Conservation (phyloP, 495 filamentous ascomycete species). For the Daldinia caldariorum region DNA sequence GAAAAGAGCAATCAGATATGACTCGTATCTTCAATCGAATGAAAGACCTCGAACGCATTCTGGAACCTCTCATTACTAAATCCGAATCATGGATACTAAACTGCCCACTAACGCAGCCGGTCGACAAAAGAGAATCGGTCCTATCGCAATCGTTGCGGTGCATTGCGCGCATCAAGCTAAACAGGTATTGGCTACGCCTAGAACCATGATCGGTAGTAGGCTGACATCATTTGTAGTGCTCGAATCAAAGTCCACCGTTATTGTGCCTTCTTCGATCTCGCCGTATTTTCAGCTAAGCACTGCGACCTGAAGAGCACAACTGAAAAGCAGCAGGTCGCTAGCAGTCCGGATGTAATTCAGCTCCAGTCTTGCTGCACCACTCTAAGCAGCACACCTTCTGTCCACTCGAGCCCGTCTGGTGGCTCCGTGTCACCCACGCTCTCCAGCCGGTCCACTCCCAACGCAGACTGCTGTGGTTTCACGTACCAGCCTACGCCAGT, state of each 20-base stretch:
- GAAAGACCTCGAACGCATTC: slow-evolving; percentile 63
- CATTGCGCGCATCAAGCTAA: slow-evolving; percentile 67
- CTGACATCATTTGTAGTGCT: slow-evolving; percentile 56
- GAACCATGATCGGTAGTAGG: not conserved
- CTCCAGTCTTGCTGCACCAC: slow-evolving; percentile 46
- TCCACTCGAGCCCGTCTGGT: slow-evolving; percentile 51
- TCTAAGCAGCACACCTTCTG: slow-evolving; percentile 45
- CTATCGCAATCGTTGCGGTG: slow-evolving; percentile 62
- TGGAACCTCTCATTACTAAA: slow-evolving; percentile 60
- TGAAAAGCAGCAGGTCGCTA: slow-evolving; percentile 33
- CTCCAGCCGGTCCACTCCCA: slow-evolving; percentile 50
- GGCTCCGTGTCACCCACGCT: slow-evolving; percentile 49
- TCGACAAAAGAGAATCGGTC: slow-evolving; percentile 56
- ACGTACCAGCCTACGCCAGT: slow-evolving; percentile 49
- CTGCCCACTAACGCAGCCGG: slow-evolving; percentile 53
- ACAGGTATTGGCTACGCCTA: slow-evolving; percentile 54
- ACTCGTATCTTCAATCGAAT: slow-evolving; percentile 64
- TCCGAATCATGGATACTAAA: slow-evolving; percentile 55
- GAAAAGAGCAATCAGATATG: slow-evolving; percentile 54
- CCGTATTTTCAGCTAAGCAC: slow-evolving; percentile 67
- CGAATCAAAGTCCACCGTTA: slow-evolving; percentile 70
- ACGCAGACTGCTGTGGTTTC: slow-evolving; percentile 50
- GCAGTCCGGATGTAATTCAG: slow-evolving; percentile 38
- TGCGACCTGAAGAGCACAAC: slow-evolving; percentile 63
- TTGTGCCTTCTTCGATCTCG: slow-evolving; percentile 68